A percentile compares a stretch with the other conserved stretches of the same genome.
phyloP scores from a whole-genome alignment of 495 filamentous ascomycete species.

The Annulohypoxylon moriforme region DNA sequence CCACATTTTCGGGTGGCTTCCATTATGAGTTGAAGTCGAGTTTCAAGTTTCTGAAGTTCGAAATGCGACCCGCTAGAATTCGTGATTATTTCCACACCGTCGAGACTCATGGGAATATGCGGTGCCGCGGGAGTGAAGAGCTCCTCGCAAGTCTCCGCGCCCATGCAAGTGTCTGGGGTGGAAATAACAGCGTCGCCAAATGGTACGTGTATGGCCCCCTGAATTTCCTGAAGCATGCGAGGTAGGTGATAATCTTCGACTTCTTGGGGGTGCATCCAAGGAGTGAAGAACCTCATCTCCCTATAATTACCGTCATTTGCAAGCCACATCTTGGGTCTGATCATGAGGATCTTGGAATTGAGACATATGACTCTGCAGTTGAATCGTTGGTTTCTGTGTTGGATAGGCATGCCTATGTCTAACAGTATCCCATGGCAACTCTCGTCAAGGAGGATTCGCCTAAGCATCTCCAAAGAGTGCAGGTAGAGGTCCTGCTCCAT shows the following conservation, averaged over 20 bases:
- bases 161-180: slow-evolving; percentile 77
- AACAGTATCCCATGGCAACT: slow-evolving; percentile 80
- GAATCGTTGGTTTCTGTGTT: slow-evolving; percentile 75
- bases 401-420: slow-evolving; percentile 77
- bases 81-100: slow-evolving; percentile 80
- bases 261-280: slow-evolving; percentile 57
- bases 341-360: slow-evolving; percentile 75
- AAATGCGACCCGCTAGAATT: slow-evolving; percentile 79
- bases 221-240: slow-evolving; percentile 69
- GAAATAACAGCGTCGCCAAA: slow-evolving; percentile 83
- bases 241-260: slow-evolving; percentile 81
- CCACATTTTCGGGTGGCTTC: slow-evolving; percentile 80
- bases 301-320: slow-evolving; percentile 82
- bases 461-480: slow-evolving; percentile 80
- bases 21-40: slow-evolving; percentile 76
- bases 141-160: slow-evolving; percentile 82
- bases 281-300: slow-evolving; percentile 73
- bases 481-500: slow-evolving; percentile 70
- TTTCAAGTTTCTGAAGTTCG: slow-evolving; percentile 79
- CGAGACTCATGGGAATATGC: slow-evolving; percentile 63
- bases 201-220: slow-evolving; percentile 69
- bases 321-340: slow-evolving; percentile 86
- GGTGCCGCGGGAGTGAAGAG: slow-evolving; percentile 74
- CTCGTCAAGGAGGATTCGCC: slow-evolving; percentile 69
- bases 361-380: slow-evolving; percentile 79